Percentiles rank a stretch among this genome's conserved stretches.
Evolutionary conservation across 805 yeast genomes (phyloP).

Genomic region (Barnettozyma populi): DNA sequence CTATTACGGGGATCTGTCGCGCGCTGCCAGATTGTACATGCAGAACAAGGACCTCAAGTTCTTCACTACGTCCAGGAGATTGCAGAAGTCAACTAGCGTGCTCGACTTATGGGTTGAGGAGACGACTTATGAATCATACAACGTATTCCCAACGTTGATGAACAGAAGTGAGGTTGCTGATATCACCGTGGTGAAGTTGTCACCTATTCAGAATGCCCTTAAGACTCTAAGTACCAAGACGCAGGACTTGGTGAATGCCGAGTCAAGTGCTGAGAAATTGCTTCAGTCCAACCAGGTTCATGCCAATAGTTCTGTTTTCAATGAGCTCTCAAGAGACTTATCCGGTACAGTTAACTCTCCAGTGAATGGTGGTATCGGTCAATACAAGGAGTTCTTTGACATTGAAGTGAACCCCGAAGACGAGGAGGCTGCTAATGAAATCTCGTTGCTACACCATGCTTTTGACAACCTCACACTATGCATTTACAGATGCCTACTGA

Average conservation of each 20-base stretch:
- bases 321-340: slow-evolving; percentile 62
- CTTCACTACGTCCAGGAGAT: slow-evolving; percentile 62
- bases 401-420: slow-evolving; percentile 28
- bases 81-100: slow-evolving; percentile 69
- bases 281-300: slow-evolving; percentile 40
- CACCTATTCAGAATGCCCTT: slow-evolving; percentile 84
- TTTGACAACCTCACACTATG: slow-evolving; percentile 66
- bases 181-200: slow-evolving; percentile 46
- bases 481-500: slow-evolving; percentile 56
- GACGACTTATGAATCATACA: slow-evolving; percentile 65
- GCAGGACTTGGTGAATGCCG: slow-evolving; percentile 65
- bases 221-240: slow-evolving; percentile 61
- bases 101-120: slow-evolving; percentile 87
- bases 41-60: slow-evolving; percentile 67
- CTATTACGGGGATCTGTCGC: slow-evolving; percentile 30
- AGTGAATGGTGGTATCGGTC: slow-evolving; percentile 88
- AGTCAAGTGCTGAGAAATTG: slow-evolving; percentile 50
- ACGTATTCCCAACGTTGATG: slow-evolving; percentile 84
- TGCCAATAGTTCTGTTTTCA: slow-evolving; percentile 43
- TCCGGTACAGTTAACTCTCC: slow-evolving; percentile 91
- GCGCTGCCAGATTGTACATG: slow-evolving; percentile 67
- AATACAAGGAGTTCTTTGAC: slow-evolving; percentile 64
- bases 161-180: slow-evolving; percentile 68
- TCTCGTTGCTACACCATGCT: slow-evolving; percentile 32
- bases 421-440: slow-evolving; percentile 25